Evolutionary conservation across 768 basidiomycete genomes (phyloP), one percentile per base, ranked within the genome.

Genomic region (Boletus rubropictus): DNA sequence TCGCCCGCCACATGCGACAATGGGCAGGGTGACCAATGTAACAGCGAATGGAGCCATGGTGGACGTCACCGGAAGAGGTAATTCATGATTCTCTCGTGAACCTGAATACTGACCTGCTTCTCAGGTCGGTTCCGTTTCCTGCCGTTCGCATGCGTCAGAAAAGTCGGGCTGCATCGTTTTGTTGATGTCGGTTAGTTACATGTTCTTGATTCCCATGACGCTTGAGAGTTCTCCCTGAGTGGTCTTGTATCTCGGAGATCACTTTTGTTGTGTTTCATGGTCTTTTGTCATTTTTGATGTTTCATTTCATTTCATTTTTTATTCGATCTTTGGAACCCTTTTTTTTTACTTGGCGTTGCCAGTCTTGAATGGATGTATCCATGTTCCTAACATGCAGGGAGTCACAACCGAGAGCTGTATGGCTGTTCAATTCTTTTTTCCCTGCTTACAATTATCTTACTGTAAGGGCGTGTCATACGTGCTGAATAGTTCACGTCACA

Each of bases 121-220:
- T 28, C 31, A 59, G 56, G 42, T 42, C 43, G 12, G 31, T 2
- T 3, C 39, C 32, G 6, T 21, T 25, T 4, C 5, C n/a, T 29
- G 14, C 45, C 12, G 17, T 39, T 24, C 52, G 37, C 15, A 10
- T 51, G 37, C 47, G 11, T 39, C 40, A 37, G 38, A 57, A 40
- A 37, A 59, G 24, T 18, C 48, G 48, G 14, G 27, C 44, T 7
- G 7, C 14, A 15, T 44, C 44, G 20, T 36, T 34, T 15, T 3
- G 29, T 20, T 51, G 45, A 58, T 29, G 28, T 22, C 15, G 28
- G 25, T 11, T 22, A 20, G n/a, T n/a, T 18, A 45, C 8, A 8
- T 6, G 8, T 25, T 25, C 4, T 25, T 25, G 24, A 8, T 25
- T 25, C 24, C 22, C 24, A 15, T 11, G 15, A 11, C 20, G 31